Evolutionary conservation across 2,329 filamentous ascomycete species (phyloP).

Genomic region (Cladosporium sp.): DNA sequence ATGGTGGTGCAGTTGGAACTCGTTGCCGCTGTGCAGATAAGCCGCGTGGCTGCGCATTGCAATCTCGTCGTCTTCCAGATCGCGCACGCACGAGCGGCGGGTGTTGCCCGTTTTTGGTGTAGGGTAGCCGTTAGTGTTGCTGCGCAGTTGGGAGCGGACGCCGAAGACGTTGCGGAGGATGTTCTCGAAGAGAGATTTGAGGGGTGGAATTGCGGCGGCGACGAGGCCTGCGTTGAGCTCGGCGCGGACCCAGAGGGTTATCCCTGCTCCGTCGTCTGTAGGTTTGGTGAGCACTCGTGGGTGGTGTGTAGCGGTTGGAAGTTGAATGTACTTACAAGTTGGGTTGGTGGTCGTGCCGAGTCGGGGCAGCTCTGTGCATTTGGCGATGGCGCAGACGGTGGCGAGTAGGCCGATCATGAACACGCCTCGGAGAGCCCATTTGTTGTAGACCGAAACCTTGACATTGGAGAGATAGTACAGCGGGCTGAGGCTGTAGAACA

Average conservation of each 20-base stretch:
- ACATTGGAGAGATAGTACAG: neutral
- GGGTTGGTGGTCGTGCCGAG: neutral
- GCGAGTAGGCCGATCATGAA: neutral
- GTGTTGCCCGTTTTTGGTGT: neutral
- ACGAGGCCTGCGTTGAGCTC: conserved; percentile 8
- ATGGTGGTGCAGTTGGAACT: neutral
- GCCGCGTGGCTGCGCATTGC: neutral
- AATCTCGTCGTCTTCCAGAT: conserved; percentile 2
- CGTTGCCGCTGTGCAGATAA: neutral
- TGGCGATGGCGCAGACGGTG: conserved; percentile 8
- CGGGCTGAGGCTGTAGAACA: conserved; percentile 1
- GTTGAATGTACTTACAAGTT: neutral
- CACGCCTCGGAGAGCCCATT: conserved; percentile 4
- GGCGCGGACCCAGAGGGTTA: conserved; percentile 6
- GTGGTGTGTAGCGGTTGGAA: neutral
- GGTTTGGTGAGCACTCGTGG: neutral
- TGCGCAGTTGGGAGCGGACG: neutral
- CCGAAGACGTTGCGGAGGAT: conserved; percentile 3
- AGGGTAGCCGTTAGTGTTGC: neutral
- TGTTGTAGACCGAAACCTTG: conserved; percentile 1
- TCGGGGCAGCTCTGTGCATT: conserved; percentile 2
- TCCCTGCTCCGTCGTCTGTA: neutral
- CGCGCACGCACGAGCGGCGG: neutral
- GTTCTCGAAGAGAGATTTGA: conserved; percentile 7
- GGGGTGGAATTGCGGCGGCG: conserved; percentile 1